phyloP scores from a whole-genome alignment of 495 filamentous ascomycete genomes.

The Xanthoparmelia taractica region DNA sequence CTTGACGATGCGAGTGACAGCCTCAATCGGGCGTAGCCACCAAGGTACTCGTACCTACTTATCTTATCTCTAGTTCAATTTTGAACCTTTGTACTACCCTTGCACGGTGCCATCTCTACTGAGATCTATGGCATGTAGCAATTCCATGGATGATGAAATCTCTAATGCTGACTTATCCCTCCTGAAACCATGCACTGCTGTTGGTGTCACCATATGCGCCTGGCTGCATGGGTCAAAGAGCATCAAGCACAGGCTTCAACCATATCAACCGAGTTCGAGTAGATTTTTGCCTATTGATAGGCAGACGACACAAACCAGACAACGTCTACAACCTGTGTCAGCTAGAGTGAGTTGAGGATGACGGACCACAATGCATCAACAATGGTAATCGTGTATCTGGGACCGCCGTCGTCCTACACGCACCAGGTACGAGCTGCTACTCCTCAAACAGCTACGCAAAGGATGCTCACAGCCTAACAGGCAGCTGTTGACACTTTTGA shows the following conservation, averaged over 20 bases:
- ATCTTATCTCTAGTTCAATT: neutral
- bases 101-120: neutral
- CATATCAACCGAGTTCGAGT: neutral
- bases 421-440: conserved; percentile 60
- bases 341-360: conserved; percentile 2
- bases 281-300: neutral
- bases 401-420: conserved; percentile 76
- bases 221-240: conserved; percentile 1
- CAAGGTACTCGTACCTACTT: neutral
- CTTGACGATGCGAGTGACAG: neutral
- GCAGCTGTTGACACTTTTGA: conserved; percentile 60
- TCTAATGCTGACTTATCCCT: neutral
- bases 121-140: neutral
- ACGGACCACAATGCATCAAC: neutral
- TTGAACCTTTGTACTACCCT: neutral
- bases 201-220: neutral
- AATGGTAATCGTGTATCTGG: conserved; percentile 64
- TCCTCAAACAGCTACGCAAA: conserved; percentile 3
- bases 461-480: conserved; percentile 33
- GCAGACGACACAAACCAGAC: conserved; percentile 6
- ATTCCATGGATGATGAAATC: neutral
- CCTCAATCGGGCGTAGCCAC: neutral
- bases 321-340: neutral
- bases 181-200: neutral
- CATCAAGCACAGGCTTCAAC: neutral